Evolutionary conservation across 371 early-diverging fungal genomes (phyloP), one percentile per base, ranked within the genome.

Genomic region (Aphelidium insulamus): DNA sequence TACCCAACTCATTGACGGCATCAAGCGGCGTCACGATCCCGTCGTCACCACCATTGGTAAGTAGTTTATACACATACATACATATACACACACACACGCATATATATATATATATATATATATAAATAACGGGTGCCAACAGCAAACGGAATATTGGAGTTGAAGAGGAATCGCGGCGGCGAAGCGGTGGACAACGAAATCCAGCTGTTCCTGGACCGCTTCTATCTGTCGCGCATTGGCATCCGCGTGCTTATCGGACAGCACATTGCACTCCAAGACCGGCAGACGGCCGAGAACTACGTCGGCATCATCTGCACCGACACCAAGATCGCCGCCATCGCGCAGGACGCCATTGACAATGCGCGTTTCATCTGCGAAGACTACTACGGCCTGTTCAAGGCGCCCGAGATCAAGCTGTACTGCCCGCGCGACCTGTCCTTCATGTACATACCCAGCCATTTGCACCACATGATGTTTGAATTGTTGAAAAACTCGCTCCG

Each of bases 381-480:
- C 38, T 68, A 79, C 48, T 87, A 84, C 44, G 81, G 80, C 10
- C 52, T 85, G 14, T 72, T 72, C 51, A 67, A 58, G 26, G 71
- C 75, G n/a, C 85, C 86, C 17, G 66, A 72, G 34, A 67, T 88
- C 20, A 70, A 74, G 38, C 57, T 81, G 42, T 67, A 71, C 46
- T 78, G 77, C 43, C 77, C 75, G 4, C 60, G 66, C n/a, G 73
- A 79, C 38, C 64, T 87, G 16, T 73, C 84, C 39, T 90, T 94
- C 46, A 86, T 83, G 80, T 94, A 94, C 50, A 84, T 90, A 24
- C 91, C 91, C 4, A 72, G 75, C 15, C 91, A 90, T 54, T 57
- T 92, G 45, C 85, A 80, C 50, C 94, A 92, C 51, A 86, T 88
- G 88, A 40, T 92, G n/a, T 92, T 92, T 59, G 94, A 92, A 62